Base-by-base conservation (phyloP, 495 filamentous ascomycete genomes). In the Neurospora terricola region DNA sequence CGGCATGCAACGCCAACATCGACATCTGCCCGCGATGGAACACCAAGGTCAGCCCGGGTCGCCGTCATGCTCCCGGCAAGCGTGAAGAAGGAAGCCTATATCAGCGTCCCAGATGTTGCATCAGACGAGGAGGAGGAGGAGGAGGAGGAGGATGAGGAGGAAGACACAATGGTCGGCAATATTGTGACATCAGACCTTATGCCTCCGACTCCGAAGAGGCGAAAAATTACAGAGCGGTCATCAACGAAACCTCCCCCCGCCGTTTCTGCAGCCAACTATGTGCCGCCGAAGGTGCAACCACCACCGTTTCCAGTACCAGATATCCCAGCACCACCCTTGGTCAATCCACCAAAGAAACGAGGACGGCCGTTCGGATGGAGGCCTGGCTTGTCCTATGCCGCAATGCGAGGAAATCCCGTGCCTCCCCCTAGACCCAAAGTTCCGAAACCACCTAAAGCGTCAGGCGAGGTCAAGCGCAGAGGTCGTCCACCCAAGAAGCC, bases 341-440 rank as follows among this genome's bases (percentile, higher is more conserved):
- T 34, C 54, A 66, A 66, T 36, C 12, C 27, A 40, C 72, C 73
- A 11, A 80, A 78, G 45, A 80, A 79, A 40, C 78, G 80, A 30
- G 80, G 80, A 36, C 72, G 80, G 2, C 77, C 80, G 3, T 10
- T 75, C n/a, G 78, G 78, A 18, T 81, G 80, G 80, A 75, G 68
- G 23, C 66, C 40, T 6, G 78, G 78, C 69, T 77, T 75, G 11
- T 48, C 76, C 1, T 79, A 79, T 62, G 54, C 70, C 14, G 39
- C 71, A 1, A 39, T 74, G n/a, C 71, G 39, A 12, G 30, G 66
- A 69, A 38, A 39, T 6, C 45, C 62, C 10, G 70, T 59, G 21
- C 69, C 69, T 36, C n/a, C 75, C 2, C 18, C 73, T 45, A 68
- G 69, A 34, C 70, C 75, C 12, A 30, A 66, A 18, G 54, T 66